phyloP scores from a whole-genome alignment of 371 early-diverging fungal genomes.

The Dichotomocladium elegans region DNA sequence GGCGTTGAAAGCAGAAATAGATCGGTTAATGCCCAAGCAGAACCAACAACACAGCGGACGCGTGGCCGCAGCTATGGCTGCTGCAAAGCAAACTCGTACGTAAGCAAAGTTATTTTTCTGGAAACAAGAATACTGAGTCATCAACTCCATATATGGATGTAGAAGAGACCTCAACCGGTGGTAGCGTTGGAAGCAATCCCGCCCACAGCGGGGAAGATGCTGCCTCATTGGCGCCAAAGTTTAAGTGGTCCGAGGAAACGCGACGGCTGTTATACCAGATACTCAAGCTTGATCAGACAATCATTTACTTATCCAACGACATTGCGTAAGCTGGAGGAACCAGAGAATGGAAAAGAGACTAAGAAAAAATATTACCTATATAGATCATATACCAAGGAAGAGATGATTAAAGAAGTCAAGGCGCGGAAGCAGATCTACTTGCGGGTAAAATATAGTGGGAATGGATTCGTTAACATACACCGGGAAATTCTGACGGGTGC shows the following conservation, averaged over 20 bases:
- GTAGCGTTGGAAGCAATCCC: not conserved
- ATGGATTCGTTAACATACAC: no score
- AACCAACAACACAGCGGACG: constrained; percentile 19
- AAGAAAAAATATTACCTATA: no score
- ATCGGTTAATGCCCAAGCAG: constrained; percentile 40
- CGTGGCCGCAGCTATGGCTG: constrained; percentile 4
- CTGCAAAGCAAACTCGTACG: constrained; percentile 6
- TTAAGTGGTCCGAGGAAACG: constrained; percentile 32
- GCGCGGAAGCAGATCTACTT: constrained; percentile 3
- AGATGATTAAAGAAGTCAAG: not conserved
- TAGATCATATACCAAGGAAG: not conserved
- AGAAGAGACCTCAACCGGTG: no score
- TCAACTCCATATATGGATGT: not conserved
- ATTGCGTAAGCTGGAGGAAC: constrained; percentile 23
- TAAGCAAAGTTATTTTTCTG: no score
- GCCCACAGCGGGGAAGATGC: not conserved
- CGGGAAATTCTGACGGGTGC: not conserved
- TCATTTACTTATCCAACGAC: constrained; percentile 23
- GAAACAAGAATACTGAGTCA: no score
- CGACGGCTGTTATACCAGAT: constrained; percentile 33
- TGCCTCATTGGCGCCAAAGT: constrained; percentile 7
- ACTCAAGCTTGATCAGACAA: constrained; percentile 28
- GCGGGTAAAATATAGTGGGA: not conserved
- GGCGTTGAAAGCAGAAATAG: constrained; percentile 24
- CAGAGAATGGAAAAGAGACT: not conserved